Evolutionary conservation across 2,329 filamentous ascomycete species (phyloP), one percentile per base, ranked within the genome.

Genomic region (Neonectria hederae): DNA sequence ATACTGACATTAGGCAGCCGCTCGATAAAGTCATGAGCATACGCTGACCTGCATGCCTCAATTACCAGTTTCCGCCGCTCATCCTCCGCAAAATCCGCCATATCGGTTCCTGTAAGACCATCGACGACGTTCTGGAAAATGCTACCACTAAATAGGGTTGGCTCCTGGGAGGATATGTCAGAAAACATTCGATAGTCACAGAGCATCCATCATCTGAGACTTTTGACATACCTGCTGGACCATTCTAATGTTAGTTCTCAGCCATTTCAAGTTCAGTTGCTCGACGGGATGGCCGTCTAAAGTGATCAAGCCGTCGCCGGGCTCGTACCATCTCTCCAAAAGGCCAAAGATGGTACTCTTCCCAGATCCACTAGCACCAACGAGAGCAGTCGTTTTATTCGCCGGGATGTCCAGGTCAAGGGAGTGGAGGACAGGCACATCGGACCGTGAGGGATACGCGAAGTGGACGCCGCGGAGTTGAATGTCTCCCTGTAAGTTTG

Each of bases 311-410:
- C 85, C 86, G 0, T 78, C 75, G 0, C 75, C 77, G 0, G 83
- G 80, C 43, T 84, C 79, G 66, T 90, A 91, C 81, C 89, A 90
- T 8, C 89, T 76, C 70, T 89, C 86, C 1, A 89, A 68, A 2
- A 90, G 75, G 0, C 83, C 84, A 6, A 89, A 82, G 4, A 88
- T 81, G 0, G 86, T 89, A 48, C 84, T 87, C 68, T 89, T 89
- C 0, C 87, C 87, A 4, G 81, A 86, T 0, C 87, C 88, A 21
- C 84, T 87, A 2, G 84, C 78, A 0, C 87, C 87, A 7, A 89
- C 86, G 5, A 88, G 79, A 2, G 86, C 86, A 1, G 84, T 87
- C 0, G 81, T 81, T 63, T 83, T 83, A 17, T 81, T 78, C 4
- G 80, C 78, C 14, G 81, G 79, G 22, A 87, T 80, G 3, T 76